Percentiles rank a stretch among this genome's conserved stretches.
Evolutionary conservation across 2,329 filamentous ascomycete species (phyloP).

Genomic region (Xylogone sp.): DNA sequence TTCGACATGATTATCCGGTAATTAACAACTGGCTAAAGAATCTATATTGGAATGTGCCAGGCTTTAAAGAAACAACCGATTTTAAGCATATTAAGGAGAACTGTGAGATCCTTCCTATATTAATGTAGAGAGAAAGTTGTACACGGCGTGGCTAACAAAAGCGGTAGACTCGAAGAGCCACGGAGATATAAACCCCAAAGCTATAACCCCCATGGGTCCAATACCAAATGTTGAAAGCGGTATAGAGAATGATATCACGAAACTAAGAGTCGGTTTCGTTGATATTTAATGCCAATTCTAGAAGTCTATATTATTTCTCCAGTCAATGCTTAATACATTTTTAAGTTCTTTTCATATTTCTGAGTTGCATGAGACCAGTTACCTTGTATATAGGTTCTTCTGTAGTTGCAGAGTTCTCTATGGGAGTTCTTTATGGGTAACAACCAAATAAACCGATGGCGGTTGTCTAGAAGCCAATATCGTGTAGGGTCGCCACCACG

Average conservation of each 20-base stretch:
- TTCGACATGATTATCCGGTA: slow-evolving; percentile 47
- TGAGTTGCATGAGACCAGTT: too few relatives aligned
- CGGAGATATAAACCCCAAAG: slow-evolving; percentile 58
- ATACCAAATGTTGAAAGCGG: slow-evolving; percentile 74
- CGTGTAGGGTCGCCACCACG: too few relatives aligned
- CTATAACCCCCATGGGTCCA: slow-evolving; percentile 82
- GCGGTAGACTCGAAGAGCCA: slow-evolving; percentile 87
- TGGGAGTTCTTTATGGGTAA: too few relatives aligned
- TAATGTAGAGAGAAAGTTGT: not conserved
- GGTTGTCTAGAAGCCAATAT: too few relatives aligned
- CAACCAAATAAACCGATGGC: too few relatives aligned
- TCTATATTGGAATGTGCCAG: slow-evolving; percentile 61
- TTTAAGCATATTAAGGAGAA: slow-evolving; percentile 47
- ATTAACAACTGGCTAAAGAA: slow-evolving; percentile 63
- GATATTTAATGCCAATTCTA: too few relatives aligned
- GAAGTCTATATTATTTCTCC: too few relatives aligned
- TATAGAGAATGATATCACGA: slow-evolving; percentile 59
- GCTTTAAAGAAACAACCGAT: slow-evolving; percentile 40
- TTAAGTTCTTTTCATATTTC: too few relatives aligned
- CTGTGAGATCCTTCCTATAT: slow-evolving; percentile 6
- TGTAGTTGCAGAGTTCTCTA: too few relatives aligned
- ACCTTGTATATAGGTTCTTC: too few relatives aligned
- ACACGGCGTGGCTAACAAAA: slow-evolving; percentile 6
- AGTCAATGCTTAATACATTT: too few relatives aligned
- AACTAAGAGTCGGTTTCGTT: not conserved